Evolutionary conservation across 2,329 filamentous ascomycete genomes (phyloP), one percentile per base, ranked within the genome.

Genomic region (Fusarium pseudograminearum): DNA sequence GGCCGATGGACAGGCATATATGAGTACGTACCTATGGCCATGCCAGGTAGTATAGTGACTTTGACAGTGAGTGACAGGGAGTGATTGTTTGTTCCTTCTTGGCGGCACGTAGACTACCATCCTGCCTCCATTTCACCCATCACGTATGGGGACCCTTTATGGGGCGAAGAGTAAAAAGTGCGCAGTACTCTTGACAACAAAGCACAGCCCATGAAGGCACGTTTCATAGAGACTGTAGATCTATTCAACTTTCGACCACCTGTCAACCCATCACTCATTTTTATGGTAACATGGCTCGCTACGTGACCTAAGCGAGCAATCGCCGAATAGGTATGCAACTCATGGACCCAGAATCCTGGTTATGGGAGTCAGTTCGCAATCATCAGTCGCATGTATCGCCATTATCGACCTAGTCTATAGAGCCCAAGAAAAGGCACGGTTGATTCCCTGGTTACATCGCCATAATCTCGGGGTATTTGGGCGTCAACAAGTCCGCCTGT

Each of bases 91-190:
- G 60, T 45, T 56, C 41, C 18, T 31, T 40, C 45, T 41, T 41
- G 40, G 31, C 44, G 34, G 63, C 62, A 67, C 56, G 60, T 65
- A 30, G 28, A 30, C 28, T 30, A 65, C 60, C 61, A 47, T 57
- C 31, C 38, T 47, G 52, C 45, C 53, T 28, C 46, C 59, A 36
- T 30, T 34, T 53, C 26, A 46, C 28, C 52, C 28, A 59, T 52
- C 41, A 65, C 33, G 41, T 50, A 33, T 59, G 55, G 47, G 31
- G 41, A 52, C 34, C 20, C 41, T 36, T 46, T 24, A 65, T 54
- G 54, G 62, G 62, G 38, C 54, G 38, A 15, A 44, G 30, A 36
- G 14, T 24, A 33, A 31, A 50, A 36, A 42, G 38, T 63, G 46
- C 28, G 56, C 45, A 30, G 48, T 30, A 40, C 28, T 40, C 48